These are phyloP conservation scores for Avena eriantha DNA, from an alignment of 176 grass and related monocot species.

Conservation along the genomic window DNA sequence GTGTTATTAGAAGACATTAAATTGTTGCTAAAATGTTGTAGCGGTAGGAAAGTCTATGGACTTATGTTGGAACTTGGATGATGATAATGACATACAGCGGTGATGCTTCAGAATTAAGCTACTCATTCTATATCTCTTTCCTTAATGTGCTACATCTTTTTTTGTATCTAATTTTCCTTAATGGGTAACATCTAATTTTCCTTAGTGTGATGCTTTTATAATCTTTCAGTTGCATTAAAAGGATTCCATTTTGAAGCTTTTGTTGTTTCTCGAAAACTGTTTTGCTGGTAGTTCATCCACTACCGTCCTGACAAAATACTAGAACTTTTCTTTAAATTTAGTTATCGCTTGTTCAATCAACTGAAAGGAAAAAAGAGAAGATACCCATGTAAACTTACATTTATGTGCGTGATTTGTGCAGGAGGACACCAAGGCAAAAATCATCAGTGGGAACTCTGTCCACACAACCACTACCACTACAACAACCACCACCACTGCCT, in stretches of 20 bases:
- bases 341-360: background rate
- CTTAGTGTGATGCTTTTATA: background rate
- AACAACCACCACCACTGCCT: constrained; percentile 48
- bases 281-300: background rate
- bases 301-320: background rate
- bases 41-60: constrained; percentile 28
- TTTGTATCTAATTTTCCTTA: background rate
- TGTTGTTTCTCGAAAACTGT: background rate
- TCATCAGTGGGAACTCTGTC: constrained; percentile 56
- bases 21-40: background rate
- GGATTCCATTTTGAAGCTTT: background rate
- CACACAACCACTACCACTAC: constrained; percentile 54
- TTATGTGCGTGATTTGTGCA: constrained; percentile 39
- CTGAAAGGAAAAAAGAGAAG: background rate
- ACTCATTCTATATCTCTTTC: background rate
- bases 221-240: constrained; percentile 7
- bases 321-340: background rate
- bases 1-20: constrained; percentile 26
- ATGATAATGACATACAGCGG: constrained; percentile 9
- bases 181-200: constrained; percentile 15
- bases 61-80: constrained; percentile 8
- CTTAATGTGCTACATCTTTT: background rate
- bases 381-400: constrained; percentile 17
- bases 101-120: constrained; percentile 24
- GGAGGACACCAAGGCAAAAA: constrained; percentile 69